Evolutionary conservation across 148 eudicot genomes (phyloP).

Genomic region (Chenopodium berlandieri): DNA sequence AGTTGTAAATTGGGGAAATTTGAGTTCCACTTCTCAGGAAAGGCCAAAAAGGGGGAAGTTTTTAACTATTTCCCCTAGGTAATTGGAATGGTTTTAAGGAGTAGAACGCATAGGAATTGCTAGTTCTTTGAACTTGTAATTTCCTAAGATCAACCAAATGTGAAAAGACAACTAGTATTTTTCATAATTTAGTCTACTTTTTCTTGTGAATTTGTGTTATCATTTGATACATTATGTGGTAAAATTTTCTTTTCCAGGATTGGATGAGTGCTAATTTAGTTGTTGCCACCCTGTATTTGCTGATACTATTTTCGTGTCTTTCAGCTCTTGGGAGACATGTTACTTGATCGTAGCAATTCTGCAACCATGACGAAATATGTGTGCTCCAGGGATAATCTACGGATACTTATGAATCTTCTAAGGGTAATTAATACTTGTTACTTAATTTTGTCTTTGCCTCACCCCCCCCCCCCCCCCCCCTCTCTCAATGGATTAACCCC

Average conservation of each 20-base stretch:
- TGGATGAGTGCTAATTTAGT: neutral
- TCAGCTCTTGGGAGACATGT: conserved; percentile 80
- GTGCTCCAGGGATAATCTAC: conserved; percentile 66
- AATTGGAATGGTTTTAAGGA: neutral
- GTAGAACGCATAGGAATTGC: neutral
- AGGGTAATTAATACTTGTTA: conserved; percentile 42
- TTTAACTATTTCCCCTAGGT: neutral
- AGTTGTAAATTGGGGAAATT: neutral
- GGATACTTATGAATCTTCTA: conserved; percentile 79
- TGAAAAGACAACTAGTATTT: neutral
- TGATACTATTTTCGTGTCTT: conserved; percentile 27
- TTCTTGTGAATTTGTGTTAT: neutral
- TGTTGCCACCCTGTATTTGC: neutral
- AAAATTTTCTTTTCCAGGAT: neutral
- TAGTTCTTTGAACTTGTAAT: neutral
- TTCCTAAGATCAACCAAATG: neutral
- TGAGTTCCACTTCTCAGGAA: neutral
- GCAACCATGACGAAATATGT: conserved; percentile 75
- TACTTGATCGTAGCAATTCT: conserved; percentile 82
- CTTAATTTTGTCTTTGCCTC: neutral
- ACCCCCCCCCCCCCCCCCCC: no score
- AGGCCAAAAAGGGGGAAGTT: neutral
- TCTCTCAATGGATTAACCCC: neutral
- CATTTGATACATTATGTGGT: neutral
- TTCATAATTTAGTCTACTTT: neutral